These are phyloP conservation scores for Epichloe gansuensis DNA, from an alignment of 2,329 filamentous ascomycete genomes.

Conservation along the genomic window DNA sequence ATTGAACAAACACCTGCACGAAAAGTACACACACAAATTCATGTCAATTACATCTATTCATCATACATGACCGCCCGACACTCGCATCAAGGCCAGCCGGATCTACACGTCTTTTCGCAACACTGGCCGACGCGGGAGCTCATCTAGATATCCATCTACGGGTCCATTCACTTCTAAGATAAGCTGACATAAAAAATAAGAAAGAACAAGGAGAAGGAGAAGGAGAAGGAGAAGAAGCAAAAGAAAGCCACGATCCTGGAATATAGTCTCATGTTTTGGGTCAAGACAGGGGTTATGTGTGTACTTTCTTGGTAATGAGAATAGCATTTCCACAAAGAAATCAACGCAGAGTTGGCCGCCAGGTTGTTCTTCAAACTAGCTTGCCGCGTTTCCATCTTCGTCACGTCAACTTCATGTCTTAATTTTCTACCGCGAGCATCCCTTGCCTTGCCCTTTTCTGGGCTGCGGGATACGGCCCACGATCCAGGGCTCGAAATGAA, in stretches of 20 bases:
- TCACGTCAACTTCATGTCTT: not conserved
- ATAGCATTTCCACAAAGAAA: not conserved
- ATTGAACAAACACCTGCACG: not conserved
- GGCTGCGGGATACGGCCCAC: not conserved
- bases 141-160: conserved; percentile 3
- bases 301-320: not conserved
- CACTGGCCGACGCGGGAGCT: not conserved
- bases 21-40: not conserved
- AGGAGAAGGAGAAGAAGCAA: not conserved
- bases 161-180: conserved; percentile 1
- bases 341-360: not conserved
- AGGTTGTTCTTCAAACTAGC: not conserved
- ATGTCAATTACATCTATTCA: not conserved
- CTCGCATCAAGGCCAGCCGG: not conserved
- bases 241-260: not conserved
- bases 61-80: not conserved
- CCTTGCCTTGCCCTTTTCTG: too few species aligned
- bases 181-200: not conserved
- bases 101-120: conserved; percentile 1
- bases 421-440: not conserved
- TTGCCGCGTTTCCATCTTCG: not conserved
- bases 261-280: not conserved
- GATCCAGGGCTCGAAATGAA: not conserved
- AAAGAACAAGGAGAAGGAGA: not conserved
- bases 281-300: not conserved